Conservation (phyloP, 352 stramenopile genomes). For the Halophytophthora batemanensis region DNA sequence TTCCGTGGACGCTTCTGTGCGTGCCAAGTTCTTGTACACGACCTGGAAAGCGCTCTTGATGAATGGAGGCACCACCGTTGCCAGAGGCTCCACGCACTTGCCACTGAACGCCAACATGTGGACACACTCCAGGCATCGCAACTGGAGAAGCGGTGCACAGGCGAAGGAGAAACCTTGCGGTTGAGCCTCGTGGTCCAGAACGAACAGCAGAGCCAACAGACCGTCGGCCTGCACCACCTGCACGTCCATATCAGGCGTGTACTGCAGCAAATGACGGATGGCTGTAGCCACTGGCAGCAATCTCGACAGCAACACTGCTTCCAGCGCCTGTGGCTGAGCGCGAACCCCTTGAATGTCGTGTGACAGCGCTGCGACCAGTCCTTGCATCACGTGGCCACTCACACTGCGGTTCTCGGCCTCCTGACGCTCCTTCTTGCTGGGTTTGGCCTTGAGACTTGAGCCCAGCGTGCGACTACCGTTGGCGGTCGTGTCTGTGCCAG, state of each 20-base stretch:
- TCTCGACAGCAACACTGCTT: slow-evolving; percentile 64
- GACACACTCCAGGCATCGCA: slow-evolving; percentile 83
- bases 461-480: slow-evolving; percentile 21
- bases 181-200: slow-evolving; percentile 81
- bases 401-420: slow-evolving; percentile 50
- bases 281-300: slow-evolving; percentile 76
- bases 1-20: slow-evolving; percentile 76
- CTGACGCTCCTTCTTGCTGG: slow-evolving; percentile 37
- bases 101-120: slow-evolving; percentile 88
- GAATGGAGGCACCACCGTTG: slow-evolving; percentile 73
- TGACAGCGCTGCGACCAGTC: slow-evolving; percentile 61
- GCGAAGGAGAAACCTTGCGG: slow-evolving; percentile 79
- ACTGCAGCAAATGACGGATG: slow-evolving; percentile 80
- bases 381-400: slow-evolving; percentile 69
- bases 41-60: slow-evolving; percentile 85
- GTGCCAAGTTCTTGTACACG: slow-evolving; percentile 80
- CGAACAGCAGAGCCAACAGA: slow-evolving; percentile 64
- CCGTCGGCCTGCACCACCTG: slow-evolving; percentile 78
- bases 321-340: slow-evolving; percentile 60
- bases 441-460: slow-evolving; percentile 22
- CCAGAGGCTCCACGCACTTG: slow-evolving; percentile 73
- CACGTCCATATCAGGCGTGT: slow-evolving; percentile 79
- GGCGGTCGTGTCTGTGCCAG: slow-evolving; percentile 59
- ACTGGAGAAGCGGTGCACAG: slow-evolving; percentile 65
- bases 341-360: slow-evolving; percentile 73